Conservation (phyloP, 805 yeast genomes). For the Torulaspora microellipsoides region DNA sequence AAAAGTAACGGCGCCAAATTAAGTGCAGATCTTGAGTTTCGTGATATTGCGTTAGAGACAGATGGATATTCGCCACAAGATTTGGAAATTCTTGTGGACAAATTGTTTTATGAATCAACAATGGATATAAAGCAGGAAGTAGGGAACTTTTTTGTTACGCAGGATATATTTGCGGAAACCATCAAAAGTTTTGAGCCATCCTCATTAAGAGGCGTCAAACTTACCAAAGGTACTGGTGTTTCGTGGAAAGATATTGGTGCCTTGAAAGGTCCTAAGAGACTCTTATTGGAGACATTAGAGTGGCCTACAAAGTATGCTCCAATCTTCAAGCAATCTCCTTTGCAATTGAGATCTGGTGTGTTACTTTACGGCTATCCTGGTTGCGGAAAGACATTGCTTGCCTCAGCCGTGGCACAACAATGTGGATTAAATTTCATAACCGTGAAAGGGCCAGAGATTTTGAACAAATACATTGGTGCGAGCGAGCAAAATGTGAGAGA, state of each 20-base stretch:
- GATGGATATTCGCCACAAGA: slow-evolving; percentile 91
- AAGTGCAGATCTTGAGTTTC: slow-evolving; percentile 41
- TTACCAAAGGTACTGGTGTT: slow-evolving; percentile 56
- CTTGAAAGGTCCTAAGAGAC: slow-evolving; percentile 63
- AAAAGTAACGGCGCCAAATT: slow-evolving; percentile 30
- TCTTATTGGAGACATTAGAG: slow-evolving; percentile 81
- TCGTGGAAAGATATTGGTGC: slow-evolving; percentile 93
- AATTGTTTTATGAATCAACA: slow-evolving; percentile 52
- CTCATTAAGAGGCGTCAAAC: slow-evolving; percentile 77
- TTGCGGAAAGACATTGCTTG: slow-evolving; percentile 90
- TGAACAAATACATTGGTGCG: slow-evolving; percentile 95
- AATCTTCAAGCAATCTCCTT: slow-evolving; percentile 82
- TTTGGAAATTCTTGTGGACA: slow-evolving; percentile 62
- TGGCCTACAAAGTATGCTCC: slow-evolving; percentile 98
- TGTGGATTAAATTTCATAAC: slow-evolving; percentile 92
- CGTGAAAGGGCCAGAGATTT: slow-evolving; percentile 91
- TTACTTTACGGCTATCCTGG: slow-evolving; percentile 95
- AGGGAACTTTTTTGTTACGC: slow-evolving; percentile 18
- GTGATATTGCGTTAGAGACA: slow-evolving; percentile 60
- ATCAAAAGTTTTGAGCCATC: slow-evolving; percentile 72
- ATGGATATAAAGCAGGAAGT: not conserved
- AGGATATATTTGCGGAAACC: slow-evolving; percentile 49
- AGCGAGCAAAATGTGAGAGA: slow-evolving; percentile 94
- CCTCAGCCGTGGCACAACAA: slow-evolving; percentile 89
- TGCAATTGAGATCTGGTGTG: slow-evolving; percentile 84